These are phyloP conservation scores for Xylariales sp. DNA, from an alignment of 2,329 filamentous ascomycete species.

Conservation along the genomic window DNA sequence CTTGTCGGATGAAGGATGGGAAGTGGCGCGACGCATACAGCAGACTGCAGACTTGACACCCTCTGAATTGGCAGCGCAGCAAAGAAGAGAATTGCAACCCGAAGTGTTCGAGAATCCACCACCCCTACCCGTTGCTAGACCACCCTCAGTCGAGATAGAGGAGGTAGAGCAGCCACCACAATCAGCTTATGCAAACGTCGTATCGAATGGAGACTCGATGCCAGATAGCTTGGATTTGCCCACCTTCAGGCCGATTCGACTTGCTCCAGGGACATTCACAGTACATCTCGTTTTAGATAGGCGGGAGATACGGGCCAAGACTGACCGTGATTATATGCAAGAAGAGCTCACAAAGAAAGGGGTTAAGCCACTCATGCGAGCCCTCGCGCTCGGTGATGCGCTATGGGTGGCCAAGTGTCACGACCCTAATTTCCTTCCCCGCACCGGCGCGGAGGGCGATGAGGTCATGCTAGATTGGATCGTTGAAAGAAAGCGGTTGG, in stretches of 20 bases:
- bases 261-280: slow-evolving; percentile 75
- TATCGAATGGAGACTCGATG: slow-evolving; percentile 52
- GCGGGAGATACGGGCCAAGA: slow-evolving; percentile 78
- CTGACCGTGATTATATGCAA: slow-evolving; percentile 81
- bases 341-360: slow-evolving; percentile 76
- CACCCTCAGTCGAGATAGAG: slow-evolving; percentile 43
- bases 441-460: slow-evolving; percentile 69
- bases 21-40: slow-evolving; percentile 74
- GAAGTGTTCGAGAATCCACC: slow-evolving; percentile 32
- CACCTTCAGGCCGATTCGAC: slow-evolving; percentile 67
- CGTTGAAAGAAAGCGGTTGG: slow-evolving; percentile 81
- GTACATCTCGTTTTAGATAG: slow-evolving; percentile 79
- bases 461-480: slow-evolving; percentile 85
- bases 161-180: slow-evolving; percentile 34
- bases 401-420: slow-evolving; percentile 83
- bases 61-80: slow-evolving; percentile 32
- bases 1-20: slow-evolving; percentile 82
- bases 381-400: slow-evolving; percentile 78
- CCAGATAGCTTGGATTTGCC: slow-evolving; percentile 53
- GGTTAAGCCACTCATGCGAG: slow-evolving; percentile 73
- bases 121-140: slow-evolving; percentile 31
- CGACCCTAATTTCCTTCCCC: slow-evolving; percentile 66
- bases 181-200: slow-evolving; percentile 53
- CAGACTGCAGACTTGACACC: slow-evolving; percentile 53
- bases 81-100: slow-evolving; percentile 31